Conservation (phyloP, 768 basidiomycete genomes). For the Amanita pseudoporphyria region DNA sequence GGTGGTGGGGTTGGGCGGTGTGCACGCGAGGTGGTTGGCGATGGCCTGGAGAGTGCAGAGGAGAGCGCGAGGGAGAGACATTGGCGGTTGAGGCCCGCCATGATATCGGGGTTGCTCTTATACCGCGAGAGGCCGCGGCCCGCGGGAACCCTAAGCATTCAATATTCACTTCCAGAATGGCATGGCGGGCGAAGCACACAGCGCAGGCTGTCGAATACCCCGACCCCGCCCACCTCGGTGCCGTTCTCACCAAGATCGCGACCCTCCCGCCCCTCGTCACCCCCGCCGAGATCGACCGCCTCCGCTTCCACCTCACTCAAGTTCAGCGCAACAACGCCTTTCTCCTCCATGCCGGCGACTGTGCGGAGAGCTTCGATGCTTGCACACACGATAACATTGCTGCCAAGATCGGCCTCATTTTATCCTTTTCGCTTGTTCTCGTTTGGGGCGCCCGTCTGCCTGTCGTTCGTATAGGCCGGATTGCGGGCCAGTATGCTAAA, state of each 20-base stretch:
- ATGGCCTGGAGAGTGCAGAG: slow-evolving; percentile 41
- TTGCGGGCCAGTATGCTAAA: slow-evolving; percentile 96
- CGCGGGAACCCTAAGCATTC: no score
- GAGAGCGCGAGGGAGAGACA: slow-evolving; percentile 38
- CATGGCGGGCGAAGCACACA: neutral
- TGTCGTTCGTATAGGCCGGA: slow-evolving; percentile 87
- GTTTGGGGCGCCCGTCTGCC: slow-evolving; percentile 91
- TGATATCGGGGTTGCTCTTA: no score
- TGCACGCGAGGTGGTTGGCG: slow-evolving; percentile 41
- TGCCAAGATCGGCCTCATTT: slow-evolving; percentile 80
- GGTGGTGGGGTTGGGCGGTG: slow-evolving; percentile 47
- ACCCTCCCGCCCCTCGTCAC: slow-evolving; percentile 87
- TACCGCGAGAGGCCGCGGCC: neutral
- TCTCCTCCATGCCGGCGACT: slow-evolving; percentile 94
- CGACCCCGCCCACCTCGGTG: slow-evolving; percentile 31
- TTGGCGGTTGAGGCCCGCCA: no score
- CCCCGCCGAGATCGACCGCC: slow-evolving; percentile 84
- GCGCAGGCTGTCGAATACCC: slow-evolving; percentile 62
- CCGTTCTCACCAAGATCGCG: slow-evolving; percentile 70
- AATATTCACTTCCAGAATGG: neutral
- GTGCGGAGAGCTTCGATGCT: slow-evolving; percentile 91
- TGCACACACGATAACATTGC: slow-evolving; percentile 86
- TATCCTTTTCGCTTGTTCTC: slow-evolving; percentile 92
- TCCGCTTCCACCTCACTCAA: slow-evolving; percentile 68
- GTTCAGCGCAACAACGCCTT: slow-evolving; percentile 88